phyloP scores from a whole-genome alignment of 2,329 filamentous ascomycete genomes.

The Aureobasidium sp. region DNA sequence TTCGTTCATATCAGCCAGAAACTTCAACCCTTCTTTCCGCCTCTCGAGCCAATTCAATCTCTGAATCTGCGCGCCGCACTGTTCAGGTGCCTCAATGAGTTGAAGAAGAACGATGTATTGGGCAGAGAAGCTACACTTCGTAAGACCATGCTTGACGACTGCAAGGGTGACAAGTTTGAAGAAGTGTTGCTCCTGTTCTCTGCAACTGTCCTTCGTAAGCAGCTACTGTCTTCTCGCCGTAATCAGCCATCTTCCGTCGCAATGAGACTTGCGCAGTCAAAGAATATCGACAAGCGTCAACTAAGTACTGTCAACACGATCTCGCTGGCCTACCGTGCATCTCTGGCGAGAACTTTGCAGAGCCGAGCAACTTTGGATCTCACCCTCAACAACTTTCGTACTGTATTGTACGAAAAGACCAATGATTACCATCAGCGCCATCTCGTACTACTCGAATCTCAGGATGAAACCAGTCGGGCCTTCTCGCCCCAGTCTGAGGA shows the following conservation, averaged over 20 bases:
- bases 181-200: conserved; percentile 82
- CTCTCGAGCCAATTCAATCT: conserved; percentile 82
- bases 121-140: conserved; percentile 73
- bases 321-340: conserved; percentile 64
- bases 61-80: conserved; percentile 81
- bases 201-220: conserved; percentile 69
- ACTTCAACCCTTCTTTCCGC: conserved; percentile 83
- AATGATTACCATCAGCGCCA: conserved; percentile 47
- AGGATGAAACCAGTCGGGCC: background rate
- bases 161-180: conserved; percentile 82
- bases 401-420: conserved; percentile 58
- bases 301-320: conserved; percentile 52
- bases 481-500: conserved; percentile 20
- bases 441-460: background rate
- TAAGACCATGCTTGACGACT: conserved; percentile 96
- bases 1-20: conserved; percentile 50
- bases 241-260: conserved; percentile 37
- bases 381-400: conserved; percentile 57
- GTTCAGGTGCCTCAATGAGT: conserved; percentile 70
- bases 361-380: conserved; percentile 33
- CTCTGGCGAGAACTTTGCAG: conserved; percentile 42
- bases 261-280: conserved; percentile 44
- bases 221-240: conserved; percentile 42
- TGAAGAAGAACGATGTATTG: conserved; percentile 80
- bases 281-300: conserved; percentile 26